Conservation (phyloP, 768 basidiomycete species). For the Imleria badia region DNA sequence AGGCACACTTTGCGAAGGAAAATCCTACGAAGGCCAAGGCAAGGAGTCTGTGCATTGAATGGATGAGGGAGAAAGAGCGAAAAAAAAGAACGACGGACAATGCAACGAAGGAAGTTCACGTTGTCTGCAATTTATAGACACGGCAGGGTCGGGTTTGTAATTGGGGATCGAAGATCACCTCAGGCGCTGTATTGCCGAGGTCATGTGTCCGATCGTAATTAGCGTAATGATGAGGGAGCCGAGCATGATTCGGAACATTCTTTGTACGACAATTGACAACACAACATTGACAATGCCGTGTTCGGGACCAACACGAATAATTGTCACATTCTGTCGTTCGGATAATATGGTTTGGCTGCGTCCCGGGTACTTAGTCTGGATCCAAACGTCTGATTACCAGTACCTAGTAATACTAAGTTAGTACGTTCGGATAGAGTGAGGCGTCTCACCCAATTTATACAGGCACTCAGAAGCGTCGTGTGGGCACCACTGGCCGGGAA, state of each 20-base stretch:
- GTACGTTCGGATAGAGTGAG: background rate
- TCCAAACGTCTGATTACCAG: no score
- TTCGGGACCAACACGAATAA: background rate
- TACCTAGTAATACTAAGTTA: no score
- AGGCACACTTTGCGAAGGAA: conserved; percentile 27
- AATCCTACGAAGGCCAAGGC: conserved; percentile 27
- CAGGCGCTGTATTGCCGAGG: conserved; percentile 8
- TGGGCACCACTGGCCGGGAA: background rate
- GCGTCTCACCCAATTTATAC: conserved; percentile 1
- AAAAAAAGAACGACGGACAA: conserved; percentile 38
- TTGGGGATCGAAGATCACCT: conserved; percentile 1
- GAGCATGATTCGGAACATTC: background rate
- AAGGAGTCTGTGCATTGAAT: conserved; percentile 12
- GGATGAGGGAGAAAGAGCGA: conserved; percentile 50
- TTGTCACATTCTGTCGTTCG: background rate
- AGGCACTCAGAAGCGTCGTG: background rate
- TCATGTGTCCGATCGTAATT: conserved; percentile 3
- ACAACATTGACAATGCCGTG: no score
- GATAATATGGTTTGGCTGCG: no score
- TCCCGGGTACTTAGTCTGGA: no score
- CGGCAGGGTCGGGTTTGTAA: background rate
- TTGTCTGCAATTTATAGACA: conserved; percentile 20
- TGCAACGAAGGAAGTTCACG: background rate
- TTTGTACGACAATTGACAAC: background rate
- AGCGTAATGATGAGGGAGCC: background rate